A percentile compares a stretch with the other conserved stretches of the same genome.
phyloP scores from a whole-genome alignment of 2,329 filamentous ascomycete species.

The Alternaria novae-zelandiae region DNA sequence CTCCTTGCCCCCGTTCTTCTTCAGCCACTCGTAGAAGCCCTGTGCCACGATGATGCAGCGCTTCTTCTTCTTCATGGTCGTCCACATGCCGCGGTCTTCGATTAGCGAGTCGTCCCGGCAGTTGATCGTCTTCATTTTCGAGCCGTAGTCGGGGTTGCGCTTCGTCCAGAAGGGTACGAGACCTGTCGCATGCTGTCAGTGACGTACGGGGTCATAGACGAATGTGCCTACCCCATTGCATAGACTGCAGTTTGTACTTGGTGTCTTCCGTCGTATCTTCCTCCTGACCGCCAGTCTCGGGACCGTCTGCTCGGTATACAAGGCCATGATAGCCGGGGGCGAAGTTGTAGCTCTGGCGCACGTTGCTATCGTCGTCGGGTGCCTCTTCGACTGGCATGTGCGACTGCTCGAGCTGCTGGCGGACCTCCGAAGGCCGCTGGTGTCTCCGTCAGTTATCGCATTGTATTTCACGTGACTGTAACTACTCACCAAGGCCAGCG shows the following conservation, averaged over 20 bases:
- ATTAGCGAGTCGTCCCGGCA: constrained; percentile 87
- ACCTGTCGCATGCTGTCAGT: constrained; percentile 50
- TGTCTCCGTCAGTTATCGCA: constrained; percentile 13
- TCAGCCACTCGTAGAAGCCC: constrained; percentile 97
- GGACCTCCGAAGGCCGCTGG: constrained; percentile 78
- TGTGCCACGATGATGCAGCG: constrained; percentile 87
- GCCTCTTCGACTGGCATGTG: constrained; percentile 75
- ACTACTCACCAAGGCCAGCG: constrained; percentile 64
- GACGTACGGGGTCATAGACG: not conserved
- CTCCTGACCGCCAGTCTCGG: constrained; percentile 61
- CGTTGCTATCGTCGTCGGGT: constrained; percentile 69
- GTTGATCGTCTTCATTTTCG: constrained; percentile 89
- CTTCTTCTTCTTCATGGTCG: constrained; percentile 85
- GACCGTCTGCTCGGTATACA: constrained; percentile 79
- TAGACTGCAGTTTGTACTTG: constrained; percentile 83
- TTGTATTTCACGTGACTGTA: not conserved
- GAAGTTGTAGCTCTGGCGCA: constrained; percentile 87
- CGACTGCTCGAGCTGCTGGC: constrained; percentile 73
- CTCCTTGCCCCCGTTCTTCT: constrained; percentile 75
- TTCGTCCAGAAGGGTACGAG: constrained; percentile 94
- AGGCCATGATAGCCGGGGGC: constrained; percentile 85
- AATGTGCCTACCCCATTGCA: constrained; percentile 77
- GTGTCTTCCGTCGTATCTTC: constrained; percentile 44
- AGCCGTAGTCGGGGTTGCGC: constrained; percentile 76
- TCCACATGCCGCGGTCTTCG: constrained; percentile 84